These are phyloP conservation scores for Hygrocybe punicea DNA, from an alignment of 768 basidiomycete genomes.

Conservation along the genomic window DNA sequence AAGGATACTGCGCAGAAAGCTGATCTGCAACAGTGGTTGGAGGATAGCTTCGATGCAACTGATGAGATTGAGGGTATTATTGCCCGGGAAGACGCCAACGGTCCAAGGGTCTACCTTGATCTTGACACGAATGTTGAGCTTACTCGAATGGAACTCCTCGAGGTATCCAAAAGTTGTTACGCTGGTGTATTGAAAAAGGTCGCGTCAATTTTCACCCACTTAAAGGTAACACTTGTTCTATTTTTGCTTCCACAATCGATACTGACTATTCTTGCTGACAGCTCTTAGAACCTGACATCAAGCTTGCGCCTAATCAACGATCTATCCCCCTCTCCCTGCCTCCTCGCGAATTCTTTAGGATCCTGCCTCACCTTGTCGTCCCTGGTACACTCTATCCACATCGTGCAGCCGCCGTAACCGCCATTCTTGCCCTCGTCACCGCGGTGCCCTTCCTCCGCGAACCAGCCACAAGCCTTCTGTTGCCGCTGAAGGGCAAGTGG, in stretches of 20 bases:
- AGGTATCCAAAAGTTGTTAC: constrained; percentile 28
- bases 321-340: constrained; percentile 21
- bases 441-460: constrained; percentile 25
- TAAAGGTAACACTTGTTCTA: constrained; percentile 16
- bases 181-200: constrained; percentile 24
- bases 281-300: constrained; percentile 22
- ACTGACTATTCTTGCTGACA: constrained; percentile 1
- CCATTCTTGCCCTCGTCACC: constrained; percentile 22
- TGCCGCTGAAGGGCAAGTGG: constrained; percentile 22
- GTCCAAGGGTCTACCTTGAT: constrained; percentile 25
- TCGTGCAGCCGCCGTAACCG: constrained; percentile 24
- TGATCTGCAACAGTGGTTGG: constrained; percentile 24
- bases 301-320: constrained; percentile 21
- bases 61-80: constrained; percentile 27
- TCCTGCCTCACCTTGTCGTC: constrained; percentile 29
- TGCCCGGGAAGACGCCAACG: constrained; percentile 7
- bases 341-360: constrained; percentile 19
- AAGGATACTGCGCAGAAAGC: constrained; percentile 15
- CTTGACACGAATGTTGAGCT: constrained; percentile 27
- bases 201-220: constrained; percentile 23
- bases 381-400: constrained; percentile 24
- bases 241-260: background rate
- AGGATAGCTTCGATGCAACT: constrained; percentile 26
- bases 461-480: constrained; percentile 18
- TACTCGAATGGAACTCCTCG: constrained; percentile 26